Conservation (phyloP, 225 moss, liverwort and hornwort genomes). For the Marchantia polymorpha region DNA sequence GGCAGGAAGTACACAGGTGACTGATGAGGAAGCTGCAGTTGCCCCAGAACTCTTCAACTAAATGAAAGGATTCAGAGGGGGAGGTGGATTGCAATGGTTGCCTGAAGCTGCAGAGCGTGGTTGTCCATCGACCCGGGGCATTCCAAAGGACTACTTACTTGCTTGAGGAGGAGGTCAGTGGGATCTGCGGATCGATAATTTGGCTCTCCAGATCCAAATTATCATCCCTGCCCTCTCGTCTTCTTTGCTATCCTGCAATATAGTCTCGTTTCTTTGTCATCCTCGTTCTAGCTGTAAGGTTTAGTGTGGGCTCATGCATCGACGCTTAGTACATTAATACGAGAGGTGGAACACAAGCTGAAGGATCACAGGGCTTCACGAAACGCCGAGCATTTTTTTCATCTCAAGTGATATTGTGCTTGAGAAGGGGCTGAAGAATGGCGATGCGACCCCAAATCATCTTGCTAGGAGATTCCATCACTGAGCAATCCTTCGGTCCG, state of each 20-base stretch:
- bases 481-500: conserved; percentile 25
- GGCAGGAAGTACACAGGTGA: not conserved
- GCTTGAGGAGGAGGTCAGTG: conserved; percentile 6
- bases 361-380: conserved; percentile 1
- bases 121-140: not conserved
- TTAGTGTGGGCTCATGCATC: conserved; percentile 2
- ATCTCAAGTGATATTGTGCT: conserved; percentile 5
- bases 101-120: conserved; percentile 3
- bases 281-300: not conserved
- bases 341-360: not conserved
- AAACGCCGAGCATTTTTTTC: not conserved
- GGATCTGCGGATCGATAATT: conserved; percentile 15
- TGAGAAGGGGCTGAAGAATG: not conserved
- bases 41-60: not conserved
- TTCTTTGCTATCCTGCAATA: not conserved
- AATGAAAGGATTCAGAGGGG: not conserved
- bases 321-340: not conserved
- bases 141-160: not conserved
- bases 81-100: not conserved
- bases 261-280: not conserved
- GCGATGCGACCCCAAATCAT: conserved; percentile 33
- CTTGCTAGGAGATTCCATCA: conserved; percentile 40
- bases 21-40: not conserved
- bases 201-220: conserved; percentile 2
- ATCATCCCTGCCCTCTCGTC: not conserved